Evolutionary conservation across 2,329 filamentous ascomycete genomes (phyloP).

Genomic region (Lecanicillium sp.): DNA sequence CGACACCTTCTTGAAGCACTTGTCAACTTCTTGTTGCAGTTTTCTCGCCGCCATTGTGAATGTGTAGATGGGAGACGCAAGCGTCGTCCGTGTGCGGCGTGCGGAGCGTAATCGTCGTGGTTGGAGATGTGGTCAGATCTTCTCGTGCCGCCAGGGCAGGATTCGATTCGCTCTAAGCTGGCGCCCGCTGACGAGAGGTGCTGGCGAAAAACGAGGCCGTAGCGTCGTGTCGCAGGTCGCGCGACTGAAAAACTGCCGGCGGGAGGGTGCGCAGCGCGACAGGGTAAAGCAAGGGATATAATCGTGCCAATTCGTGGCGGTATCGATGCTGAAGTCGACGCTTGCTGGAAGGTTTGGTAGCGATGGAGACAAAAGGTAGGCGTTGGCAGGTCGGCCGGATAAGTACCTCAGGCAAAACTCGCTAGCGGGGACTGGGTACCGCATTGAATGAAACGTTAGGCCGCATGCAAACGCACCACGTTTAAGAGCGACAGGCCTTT

Average conservation of each 20-base stretch:
- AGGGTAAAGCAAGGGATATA: background rate
- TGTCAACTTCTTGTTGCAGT: conserved; percentile 95
- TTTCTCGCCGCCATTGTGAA: conserved; percentile 85
- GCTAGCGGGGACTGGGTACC: background rate
- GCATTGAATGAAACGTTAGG: background rate
- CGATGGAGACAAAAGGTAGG: background rate
- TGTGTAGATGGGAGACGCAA: conserved; percentile 7
- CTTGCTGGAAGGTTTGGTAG: background rate
- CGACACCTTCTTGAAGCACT: conserved; percentile 97
- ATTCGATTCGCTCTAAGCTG: background rate
- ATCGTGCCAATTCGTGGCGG: background rate
- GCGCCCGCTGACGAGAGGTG: background rate
- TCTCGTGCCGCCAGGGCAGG: conserved; percentile 4
- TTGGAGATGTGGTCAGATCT: background rate
- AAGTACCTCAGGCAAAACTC: background rate
- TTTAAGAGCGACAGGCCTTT: no score
- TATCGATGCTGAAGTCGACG: background rate
- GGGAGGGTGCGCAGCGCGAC: conserved; percentile 5
- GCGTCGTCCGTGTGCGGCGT: no score
- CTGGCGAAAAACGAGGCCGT: background rate
- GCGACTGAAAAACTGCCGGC: conserved; percentile 3
- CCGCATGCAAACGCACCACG: no score
- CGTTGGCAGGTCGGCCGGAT: background rate
- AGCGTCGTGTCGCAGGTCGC: conserved; percentile 3
- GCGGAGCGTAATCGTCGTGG: background rate